Evolutionary conservation across 192 early-diverging fungal species (phyloP), one percentile per base, ranked within the genome.

Genomic region (Backusella circina): DNA sequence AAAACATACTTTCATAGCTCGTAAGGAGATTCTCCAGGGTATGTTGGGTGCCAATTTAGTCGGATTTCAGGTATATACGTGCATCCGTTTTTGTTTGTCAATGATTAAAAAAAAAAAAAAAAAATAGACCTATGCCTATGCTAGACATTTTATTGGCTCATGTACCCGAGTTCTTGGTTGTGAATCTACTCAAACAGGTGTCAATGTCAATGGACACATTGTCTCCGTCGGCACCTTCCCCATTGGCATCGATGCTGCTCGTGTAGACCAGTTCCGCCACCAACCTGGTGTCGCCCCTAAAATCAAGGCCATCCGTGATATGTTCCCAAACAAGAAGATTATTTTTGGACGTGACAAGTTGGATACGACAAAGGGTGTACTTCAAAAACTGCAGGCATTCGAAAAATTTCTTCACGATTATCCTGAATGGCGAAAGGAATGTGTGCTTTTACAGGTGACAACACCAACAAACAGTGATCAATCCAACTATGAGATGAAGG

Each of bases 341-440:
- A 96, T 99, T 80, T 91, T 98, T 73, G 96, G 97, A 30, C 90
- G 96, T 31, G 98, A 99, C 83, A 96, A 95, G 78, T 83, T 98
- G 31, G 97, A 99, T 79, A 88, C 92, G 65, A 93, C 96, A 50
- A 97, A 97, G 67, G 97, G 96, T 54, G 95, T 99, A 32, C 86
- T 91, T 71, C 97, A 99, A 83, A 98, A 98, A 75, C 84, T 99
- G 18, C 88, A 92, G 41, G 93, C 96, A 0, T 99, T 97, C 84
- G 95, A 98, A 79, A 93, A 90, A 77, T 96, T 99, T 75, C 82
- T 99, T 39, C 86, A 86, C 15, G 85, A 88, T 32, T 98, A 94
- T 73, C 98, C 98, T 16, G 92, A 99, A 84, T 97, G 94, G 94
- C 89, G 90, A 57, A 91, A 92, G 75, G 93, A 95, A 80, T 92